Evolutionary conservation across 768 basidiomycete genomes (phyloP).

Genomic region (Clathrus columnatus): DNA sequence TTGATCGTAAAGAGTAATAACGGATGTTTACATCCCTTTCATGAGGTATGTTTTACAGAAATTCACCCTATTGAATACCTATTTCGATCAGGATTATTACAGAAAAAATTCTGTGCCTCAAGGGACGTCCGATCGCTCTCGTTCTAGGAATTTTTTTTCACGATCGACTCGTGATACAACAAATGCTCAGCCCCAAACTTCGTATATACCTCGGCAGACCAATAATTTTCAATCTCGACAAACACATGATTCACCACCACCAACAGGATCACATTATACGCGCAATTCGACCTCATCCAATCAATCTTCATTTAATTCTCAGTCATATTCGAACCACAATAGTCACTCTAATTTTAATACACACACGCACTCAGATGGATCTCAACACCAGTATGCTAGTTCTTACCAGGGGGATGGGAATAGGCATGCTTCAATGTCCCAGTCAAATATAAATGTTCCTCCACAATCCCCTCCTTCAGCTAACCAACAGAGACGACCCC

Average conservation of each 20-base stretch:
- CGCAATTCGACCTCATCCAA: constrained; percentile 6
- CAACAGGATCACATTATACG: constrained; percentile 10
- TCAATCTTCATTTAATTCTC: constrained; percentile 14
- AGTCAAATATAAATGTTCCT: constrained; percentile 28
- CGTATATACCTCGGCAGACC: constrained; percentile 20
- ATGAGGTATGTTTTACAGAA: constrained; percentile 41
- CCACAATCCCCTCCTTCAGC: constrained; percentile 26
- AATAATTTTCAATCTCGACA: constrained; percentile 19
- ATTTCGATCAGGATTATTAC: constrained; percentile 46
- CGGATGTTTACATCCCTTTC: constrained; percentile 50
- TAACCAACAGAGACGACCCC: constrained; percentile 17
- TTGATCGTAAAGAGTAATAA: constrained; percentile 34
- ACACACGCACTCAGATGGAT: constrained; percentile 16
- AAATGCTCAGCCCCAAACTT: constrained; percentile 26
- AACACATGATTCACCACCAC: constrained; percentile 11
- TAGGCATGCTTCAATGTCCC: constrained; percentile 23
- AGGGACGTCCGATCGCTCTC: constrained; percentile 19
- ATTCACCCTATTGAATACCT: not conserved
- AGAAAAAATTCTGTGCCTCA: constrained; percentile 52
- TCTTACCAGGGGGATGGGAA: constrained; percentile 18
- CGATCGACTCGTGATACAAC: constrained; percentile 25
- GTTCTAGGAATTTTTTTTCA: constrained; percentile 37
- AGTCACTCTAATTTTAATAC: constrained; percentile 14
- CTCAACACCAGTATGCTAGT: constrained; percentile 10
- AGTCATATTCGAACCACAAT: constrained; percentile 10